A percentile compares a stretch with the other conserved stretches of the same genome.
Conservation (phyloP, 257 asterid genomes). For the Solanum gandarillasii region DNA sequence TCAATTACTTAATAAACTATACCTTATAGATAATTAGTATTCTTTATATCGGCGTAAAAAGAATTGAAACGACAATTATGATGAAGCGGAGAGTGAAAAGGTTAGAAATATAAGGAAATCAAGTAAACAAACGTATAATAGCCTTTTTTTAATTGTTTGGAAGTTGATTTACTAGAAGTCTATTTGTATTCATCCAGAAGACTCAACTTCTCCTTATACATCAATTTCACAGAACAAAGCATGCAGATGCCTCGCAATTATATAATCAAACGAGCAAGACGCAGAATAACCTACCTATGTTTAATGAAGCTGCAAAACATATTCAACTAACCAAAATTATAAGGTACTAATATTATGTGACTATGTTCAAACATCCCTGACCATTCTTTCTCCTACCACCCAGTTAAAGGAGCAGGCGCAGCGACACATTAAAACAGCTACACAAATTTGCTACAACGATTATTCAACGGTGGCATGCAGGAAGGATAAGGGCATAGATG, state of each 20-base stretch:
- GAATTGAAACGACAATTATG: no score
- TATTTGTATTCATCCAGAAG: not conserved
- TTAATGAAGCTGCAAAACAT: not conserved
- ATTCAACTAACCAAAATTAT: not conserved
- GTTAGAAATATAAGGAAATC: not conserved
- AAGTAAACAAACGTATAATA: not conserved
- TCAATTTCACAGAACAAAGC: not conserved
- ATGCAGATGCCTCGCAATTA: not conserved
- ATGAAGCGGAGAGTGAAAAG: no score
- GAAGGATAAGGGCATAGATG: not conserved
- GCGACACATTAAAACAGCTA: not conserved
- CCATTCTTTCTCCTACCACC: not conserved
- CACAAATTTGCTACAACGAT: not conserved
- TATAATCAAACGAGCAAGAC: not conserved
- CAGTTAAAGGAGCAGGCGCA: not conserved
- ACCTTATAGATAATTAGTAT: no score
- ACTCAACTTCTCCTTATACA: not conserved
- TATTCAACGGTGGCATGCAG: not conserved
- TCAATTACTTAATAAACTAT: not conserved
- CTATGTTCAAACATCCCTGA: not conserved
- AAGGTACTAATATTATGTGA: not conserved
- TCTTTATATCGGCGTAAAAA: no score
- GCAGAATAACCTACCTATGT: not conserved
- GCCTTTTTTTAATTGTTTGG: not conserved
- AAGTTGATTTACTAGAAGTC: not conserved